Percentiles rank a stretch among this genome's conserved stretches.
phyloP scores from a whole-genome alignment of 1,284 basidiomycete species.

The Tylopilus sp. region DNA sequence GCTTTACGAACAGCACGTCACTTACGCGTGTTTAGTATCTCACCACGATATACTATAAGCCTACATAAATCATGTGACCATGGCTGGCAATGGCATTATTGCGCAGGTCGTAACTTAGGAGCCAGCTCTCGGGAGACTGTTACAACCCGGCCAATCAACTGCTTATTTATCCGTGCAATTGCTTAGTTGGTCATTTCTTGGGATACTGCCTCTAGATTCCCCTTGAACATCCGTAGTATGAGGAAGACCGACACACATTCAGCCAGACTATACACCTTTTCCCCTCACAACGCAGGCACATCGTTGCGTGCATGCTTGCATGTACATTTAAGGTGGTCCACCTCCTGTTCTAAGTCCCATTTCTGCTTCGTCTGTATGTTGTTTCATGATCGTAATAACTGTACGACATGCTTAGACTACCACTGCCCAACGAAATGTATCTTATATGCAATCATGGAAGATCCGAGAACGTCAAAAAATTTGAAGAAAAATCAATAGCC shows the following conservation, averaged over 20 bases:
- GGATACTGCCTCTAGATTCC: constrained; percentile 40
- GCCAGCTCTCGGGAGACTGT: constrained; percentile 24
- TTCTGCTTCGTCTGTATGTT: constrained; percentile 28
- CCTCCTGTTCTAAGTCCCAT: constrained; percentile 21
- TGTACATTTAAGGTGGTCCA: constrained; percentile 22
- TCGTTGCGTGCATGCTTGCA: constrained; percentile 24
- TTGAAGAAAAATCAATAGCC: constrained; percentile 54
- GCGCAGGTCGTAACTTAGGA: constrained; percentile 41
- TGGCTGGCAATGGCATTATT: constrained; percentile 24
- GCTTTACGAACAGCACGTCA: constrained; percentile 3
- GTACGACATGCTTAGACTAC: constrained; percentile 37
- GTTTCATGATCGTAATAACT: constrained; percentile 24
- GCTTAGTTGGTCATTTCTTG: constrained; percentile 40
- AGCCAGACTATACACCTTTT: constrained; percentile 28
- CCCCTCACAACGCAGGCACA: constrained; percentile 16
- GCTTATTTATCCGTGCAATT: constrained; percentile 42
- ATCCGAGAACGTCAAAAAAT: background rate
- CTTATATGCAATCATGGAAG: constrained; percentile 11
- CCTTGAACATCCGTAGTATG: constrained; percentile 30
- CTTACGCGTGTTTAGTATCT: constrained; percentile 51
- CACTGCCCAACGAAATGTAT: constrained; percentile 27
- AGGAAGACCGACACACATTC: constrained; percentile 30
- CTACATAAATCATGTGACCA: constrained; percentile 46
- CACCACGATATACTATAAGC: constrained; percentile 67
- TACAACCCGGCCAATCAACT: constrained; percentile 23